A percentile compares a stretch with the other conserved stretches of the same genome.
phyloP scores from a whole-genome alignment of 345 rosid genomes.

The Chamaenerion angustifolium region DNA sequence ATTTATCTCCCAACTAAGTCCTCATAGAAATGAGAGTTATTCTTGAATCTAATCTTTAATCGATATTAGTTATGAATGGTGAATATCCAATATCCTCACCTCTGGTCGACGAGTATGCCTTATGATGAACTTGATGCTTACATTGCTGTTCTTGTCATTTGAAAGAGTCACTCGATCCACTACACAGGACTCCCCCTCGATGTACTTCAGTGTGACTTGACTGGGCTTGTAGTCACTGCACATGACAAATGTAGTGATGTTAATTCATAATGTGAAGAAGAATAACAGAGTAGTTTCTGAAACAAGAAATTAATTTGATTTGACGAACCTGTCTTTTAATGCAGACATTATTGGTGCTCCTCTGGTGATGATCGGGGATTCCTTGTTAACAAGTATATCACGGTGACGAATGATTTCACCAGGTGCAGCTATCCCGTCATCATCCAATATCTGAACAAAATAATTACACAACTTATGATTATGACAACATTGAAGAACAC shows the following conservation, averaged over 20 bases:
- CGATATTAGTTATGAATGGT: not conserved
- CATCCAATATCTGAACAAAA: conserved; percentile 47
- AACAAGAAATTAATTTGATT: not conserved
- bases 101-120: conserved; percentile 97
- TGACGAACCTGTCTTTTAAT: conserved; percentile 36
- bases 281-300: not conserved
- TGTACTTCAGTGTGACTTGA: conserved; percentile 41
- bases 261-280: conserved; percentile 1
- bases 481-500: too few species aligned
- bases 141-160: conserved; percentile 30
- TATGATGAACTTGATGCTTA: conserved; percentile 49
- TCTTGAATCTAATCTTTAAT: conserved; percentile 3
- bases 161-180: conserved; percentile 78
- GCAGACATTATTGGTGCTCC: conserved; percentile 16
- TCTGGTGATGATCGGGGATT: conserved; percentile 39
- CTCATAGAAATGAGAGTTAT: conserved; percentile 4
- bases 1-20: conserved; percentile 79
- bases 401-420: conserved; percentile 68
- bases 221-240: conserved; percentile 52
- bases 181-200: conserved; percentile 76
- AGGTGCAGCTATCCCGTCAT: conserved; percentile 84
- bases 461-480: not conserved
- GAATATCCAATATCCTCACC: conserved; percentile 22
- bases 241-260: conserved; percentile 5
- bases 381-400: conserved; percentile 58